Evolutionary conservation across 805 yeast species (phyloP), one percentile per base, ranked within the genome.

Genomic region (Pichia scutulata): DNA sequence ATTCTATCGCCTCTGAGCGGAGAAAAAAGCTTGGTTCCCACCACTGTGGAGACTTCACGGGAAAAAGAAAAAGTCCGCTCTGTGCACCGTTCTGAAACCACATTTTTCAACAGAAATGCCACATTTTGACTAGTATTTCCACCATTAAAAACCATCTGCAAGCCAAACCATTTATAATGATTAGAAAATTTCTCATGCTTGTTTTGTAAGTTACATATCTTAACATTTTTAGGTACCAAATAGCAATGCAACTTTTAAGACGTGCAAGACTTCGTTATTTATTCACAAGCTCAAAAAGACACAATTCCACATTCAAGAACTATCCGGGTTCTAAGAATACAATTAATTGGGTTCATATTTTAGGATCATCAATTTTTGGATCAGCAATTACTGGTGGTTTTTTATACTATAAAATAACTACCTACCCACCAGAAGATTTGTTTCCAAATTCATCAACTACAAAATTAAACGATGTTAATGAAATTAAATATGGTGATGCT

Each of bases 401-500:
- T n/a, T 56, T 57, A 4, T 55, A 63, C 4, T 50, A 43, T 41
- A 53, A 52, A 28, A 44, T 62, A 16, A 58, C 53, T 2, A 41
- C 50, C 6, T 40, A 58, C 14, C 55, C 65, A 13, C 66, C 65
- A 5, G 63, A 59, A 41, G 58, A 58, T 41, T 39, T 52, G 8
- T 64, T 64, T 41, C 67, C 67, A 2, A 25, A 41, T 9, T 57
- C 67, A 4, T 79, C 86, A 0, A 76, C 79, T 3, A 74, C 84
- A 0, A 72, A 74, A 30, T 65, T 83, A 16, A 53, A 56, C 0
- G 73, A 71, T 22, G 55, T 81, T 9, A 48, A 59, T 1, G 61
- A 79, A 0, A 84, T 87, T 0, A 55, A 51, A 5, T 87, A 87
- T 60, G 93, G 85, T 2, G 55, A 72, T 14, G 65, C 69, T 7